Percentiles rank a stretch among this genome's conserved stretches.
phyloP scores from a whole-genome alignment of 306 rosid species.

The Alnus glutinosa region DNA sequence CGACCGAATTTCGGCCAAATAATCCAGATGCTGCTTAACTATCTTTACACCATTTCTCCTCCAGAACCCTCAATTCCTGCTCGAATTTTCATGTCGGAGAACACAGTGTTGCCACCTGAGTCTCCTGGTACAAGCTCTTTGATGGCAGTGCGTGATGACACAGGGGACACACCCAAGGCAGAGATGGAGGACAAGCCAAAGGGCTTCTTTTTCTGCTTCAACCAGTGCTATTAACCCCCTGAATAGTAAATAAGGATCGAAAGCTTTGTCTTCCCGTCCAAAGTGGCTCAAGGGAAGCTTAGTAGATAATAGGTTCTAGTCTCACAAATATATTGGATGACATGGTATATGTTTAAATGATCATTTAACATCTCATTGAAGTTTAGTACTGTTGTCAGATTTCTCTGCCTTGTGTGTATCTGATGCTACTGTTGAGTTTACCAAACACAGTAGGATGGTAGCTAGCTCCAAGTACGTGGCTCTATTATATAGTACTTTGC shows the following conservation, averaged over 20 bases:
- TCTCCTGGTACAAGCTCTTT: slow-evolving; percentile 94
- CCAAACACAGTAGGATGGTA: slow-evolving; percentile 6
- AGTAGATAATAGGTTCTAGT: slow-evolving; percentile 40
- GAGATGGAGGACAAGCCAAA: slow-evolving; percentile 56
- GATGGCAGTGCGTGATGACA: slow-evolving; percentile 65
- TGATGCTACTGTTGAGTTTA: slow-evolving; percentile 24
- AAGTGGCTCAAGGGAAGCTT: slow-evolving; percentile 33
- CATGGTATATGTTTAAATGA: slow-evolving; percentile 39
- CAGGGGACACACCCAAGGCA: slow-evolving; percentile 66
- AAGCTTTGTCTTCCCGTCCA: slow-evolving; percentile 22
- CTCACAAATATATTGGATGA: slow-evolving; percentile 40
- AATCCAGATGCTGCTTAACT: slow-evolving; percentile 78
- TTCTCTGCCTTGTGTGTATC: slow-evolving; percentile 26
- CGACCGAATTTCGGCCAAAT: slow-evolving; percentile 85
- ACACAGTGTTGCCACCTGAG: slow-evolving; percentile 68
- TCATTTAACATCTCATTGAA: slow-evolving; percentile 31
- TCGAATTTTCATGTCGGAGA: slow-evolving; percentile 73
- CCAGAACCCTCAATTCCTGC: slow-evolving; percentile 62
- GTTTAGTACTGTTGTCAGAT: slow-evolving; percentile 30
- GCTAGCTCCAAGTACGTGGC: background rate
- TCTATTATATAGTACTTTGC: too few relatives aligned
- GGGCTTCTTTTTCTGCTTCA: slow-evolving; percentile 85
- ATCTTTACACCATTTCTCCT: slow-evolving; percentile 73
- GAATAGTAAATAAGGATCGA: slow-evolving; percentile 27
- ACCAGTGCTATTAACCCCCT: slow-evolving; percentile 67